These are phyloP conservation scores for Hypoxylon sp. DNA, from an alignment of 2,329 filamentous ascomycete species.

Conservation along the genomic window DNA sequence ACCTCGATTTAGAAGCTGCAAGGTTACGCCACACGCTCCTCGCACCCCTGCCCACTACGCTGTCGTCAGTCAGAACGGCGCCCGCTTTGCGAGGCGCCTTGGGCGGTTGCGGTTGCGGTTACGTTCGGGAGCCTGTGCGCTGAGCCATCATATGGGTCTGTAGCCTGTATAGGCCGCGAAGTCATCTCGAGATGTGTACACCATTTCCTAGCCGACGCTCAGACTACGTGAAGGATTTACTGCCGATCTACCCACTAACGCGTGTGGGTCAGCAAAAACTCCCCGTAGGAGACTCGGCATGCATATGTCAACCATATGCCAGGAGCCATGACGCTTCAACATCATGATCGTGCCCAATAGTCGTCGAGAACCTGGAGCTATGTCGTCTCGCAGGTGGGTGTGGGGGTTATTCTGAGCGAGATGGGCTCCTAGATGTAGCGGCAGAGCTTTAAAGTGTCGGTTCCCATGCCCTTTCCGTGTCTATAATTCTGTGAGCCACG, in stretches of 20 bases:
- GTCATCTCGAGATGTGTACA: constrained; percentile 34
- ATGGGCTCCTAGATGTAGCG: constrained; percentile 19
- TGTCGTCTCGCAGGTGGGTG: constrained; percentile 28
- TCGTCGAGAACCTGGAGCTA: constrained; percentile 24
- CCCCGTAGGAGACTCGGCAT: constrained; percentile 25
- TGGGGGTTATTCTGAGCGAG: constrained; percentile 25
- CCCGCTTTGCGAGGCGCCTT: constrained; percentile 18
- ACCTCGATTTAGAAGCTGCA: constrained; percentile 32
- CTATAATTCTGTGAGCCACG: constrained; percentile 4
- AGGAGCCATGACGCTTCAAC: constrained; percentile 34
- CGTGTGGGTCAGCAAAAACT: constrained; percentile 34
- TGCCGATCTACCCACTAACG: constrained; percentile 38
- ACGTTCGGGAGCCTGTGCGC: constrained; percentile 33
- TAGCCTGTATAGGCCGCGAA: constrained; percentile 22
- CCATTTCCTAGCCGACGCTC: constrained; percentile 32
- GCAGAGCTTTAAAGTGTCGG: constrained; percentile 23
- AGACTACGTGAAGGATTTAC: constrained; percentile 26
- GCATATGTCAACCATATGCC: constrained; percentile 28
- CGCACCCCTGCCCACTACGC: constrained; percentile 27
- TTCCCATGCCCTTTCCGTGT: constrained; percentile 20
- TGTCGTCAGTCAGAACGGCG: constrained; percentile 17
- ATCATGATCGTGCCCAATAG: constrained; percentile 29
- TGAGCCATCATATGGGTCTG: constrained; percentile 29
- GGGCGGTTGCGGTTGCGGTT: constrained; percentile 24
- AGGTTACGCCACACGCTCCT: constrained; percentile 26